These are phyloP conservation scores for Trametes villosa DNA, from an alignment of 768 basidiomycete species.

Conservation along the genomic window DNA sequence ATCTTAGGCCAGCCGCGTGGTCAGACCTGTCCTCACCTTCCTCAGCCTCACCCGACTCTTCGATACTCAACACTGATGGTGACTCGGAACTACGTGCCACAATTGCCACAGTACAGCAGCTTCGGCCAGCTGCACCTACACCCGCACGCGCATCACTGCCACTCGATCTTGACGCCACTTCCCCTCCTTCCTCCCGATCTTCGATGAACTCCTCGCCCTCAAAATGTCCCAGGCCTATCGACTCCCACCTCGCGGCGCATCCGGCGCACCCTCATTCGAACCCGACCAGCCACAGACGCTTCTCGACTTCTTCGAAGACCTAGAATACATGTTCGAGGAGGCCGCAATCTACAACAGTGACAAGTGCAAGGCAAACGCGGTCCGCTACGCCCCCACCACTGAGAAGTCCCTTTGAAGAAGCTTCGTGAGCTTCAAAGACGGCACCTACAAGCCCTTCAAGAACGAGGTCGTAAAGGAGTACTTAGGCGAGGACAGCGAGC, in stretches of 20 bases:
- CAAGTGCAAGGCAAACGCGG: slow-evolving; percentile 1
- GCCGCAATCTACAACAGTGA: not conserved
- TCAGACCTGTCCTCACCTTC: not conserved
- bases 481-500: slow-evolving; percentile 20
- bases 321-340: slow-evolving; percentile 8
- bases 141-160: too few relatives aligned
- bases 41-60: not conserved
- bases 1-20: not conserved
- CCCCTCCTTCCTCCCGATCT: not conserved
- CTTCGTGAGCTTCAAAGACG: not conserved
- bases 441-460: slow-evolving; percentile 30
- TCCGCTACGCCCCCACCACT: slow-evolving; percentile 7
- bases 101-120: not conserved
- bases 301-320: slow-evolving; percentile 20
- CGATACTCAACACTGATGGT: not conserved
- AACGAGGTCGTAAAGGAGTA: slow-evolving; percentile 31
- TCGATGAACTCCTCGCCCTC: not conserved
- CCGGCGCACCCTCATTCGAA: slow-evolving; percentile 14
- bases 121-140: not conserved
- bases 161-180: not conserved
- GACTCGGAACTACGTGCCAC: not conserved
- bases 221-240: slow-evolving; percentile 2
- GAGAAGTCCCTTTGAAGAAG: slow-evolving; percentile 3
- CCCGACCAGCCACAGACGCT: slow-evolving; percentile 5
- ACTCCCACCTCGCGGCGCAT: slow-evolving; percentile 9